Percentiles rank a stretch among this genome's conserved stretches.
Conservation (phyloP, 2,329 filamentous ascomycete species). For the Drechslera avenae region DNA sequence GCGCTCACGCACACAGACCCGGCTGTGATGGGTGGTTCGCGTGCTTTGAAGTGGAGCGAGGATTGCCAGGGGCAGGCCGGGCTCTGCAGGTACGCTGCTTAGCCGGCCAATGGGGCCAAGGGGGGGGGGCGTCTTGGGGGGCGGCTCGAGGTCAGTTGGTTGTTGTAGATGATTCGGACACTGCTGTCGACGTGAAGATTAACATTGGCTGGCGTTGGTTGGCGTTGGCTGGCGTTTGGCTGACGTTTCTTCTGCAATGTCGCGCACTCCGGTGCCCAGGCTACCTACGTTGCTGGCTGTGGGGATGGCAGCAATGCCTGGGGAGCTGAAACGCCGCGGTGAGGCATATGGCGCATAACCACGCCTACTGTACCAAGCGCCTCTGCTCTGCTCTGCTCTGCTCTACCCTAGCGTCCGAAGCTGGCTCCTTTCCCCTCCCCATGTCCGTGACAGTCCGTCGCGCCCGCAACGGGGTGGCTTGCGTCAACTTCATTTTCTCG, state of each 20-base stretch:
- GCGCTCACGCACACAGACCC: conserved; percentile 21
- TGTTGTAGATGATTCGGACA: conserved; percentile 5
- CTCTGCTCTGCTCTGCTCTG: no score
- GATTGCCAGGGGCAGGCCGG: conserved; percentile 23
- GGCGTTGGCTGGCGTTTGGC: no score
- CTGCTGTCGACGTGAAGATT: background rate
- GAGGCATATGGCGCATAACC: background rate
- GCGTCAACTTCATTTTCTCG: conserved; percentile 5
- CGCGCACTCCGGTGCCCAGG: background rate
- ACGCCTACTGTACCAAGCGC: background rate
- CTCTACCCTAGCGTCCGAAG: no score
- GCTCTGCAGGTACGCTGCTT: conserved; percentile 33
- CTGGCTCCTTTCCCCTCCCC: background rate
- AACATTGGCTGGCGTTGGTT: background rate
- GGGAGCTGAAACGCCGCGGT: conserved; percentile 6
- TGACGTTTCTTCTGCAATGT: background rate
- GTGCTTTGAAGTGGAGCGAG: conserved; percentile 28
- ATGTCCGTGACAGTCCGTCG: background rate
- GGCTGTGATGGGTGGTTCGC: conserved; percentile 30
- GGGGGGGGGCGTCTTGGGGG: background rate
- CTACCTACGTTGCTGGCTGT: background rate
- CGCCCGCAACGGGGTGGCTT: conserved; percentile 23
- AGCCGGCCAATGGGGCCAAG: conserved; percentile 13
- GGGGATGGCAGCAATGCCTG: background rate
- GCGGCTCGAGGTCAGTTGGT: background rate